Evolutionary conservation across 768 basidiomycete genomes (phyloP).

Genomic region (Candolleomyces eurysporus): DNA sequence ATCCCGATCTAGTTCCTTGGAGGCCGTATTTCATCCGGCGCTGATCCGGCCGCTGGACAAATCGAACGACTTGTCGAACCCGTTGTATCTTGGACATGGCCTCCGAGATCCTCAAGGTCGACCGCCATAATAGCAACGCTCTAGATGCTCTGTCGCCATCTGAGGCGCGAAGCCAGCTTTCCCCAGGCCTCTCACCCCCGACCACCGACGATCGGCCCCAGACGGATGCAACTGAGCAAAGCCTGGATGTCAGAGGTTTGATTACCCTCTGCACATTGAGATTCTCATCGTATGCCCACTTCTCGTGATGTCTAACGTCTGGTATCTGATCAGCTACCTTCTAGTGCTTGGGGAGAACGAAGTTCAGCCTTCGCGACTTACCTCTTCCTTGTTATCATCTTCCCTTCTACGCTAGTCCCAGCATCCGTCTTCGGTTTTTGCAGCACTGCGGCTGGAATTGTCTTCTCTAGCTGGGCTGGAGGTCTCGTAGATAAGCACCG

Average conservation of each 20-base stretch:
- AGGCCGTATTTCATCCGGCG: no score
- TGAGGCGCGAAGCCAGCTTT: neutral
- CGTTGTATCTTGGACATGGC: no score
- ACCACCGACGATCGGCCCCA: neutral
- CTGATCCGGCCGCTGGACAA: no score
- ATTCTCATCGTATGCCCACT: neutral
- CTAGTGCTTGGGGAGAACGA: conserved; percentile 28
- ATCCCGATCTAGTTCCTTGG: no score
- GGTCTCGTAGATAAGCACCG: conserved; percentile 37
- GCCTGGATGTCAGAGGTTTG: neutral
- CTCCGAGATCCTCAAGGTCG: no score
- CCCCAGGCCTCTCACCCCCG: neutral
- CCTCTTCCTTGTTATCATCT: conserved; percentile 40
- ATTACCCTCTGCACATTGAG: neutral
- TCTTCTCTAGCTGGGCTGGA: conserved; percentile 42
- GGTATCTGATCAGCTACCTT: neutral
- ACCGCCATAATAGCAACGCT: no score
- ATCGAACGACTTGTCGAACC: no score
- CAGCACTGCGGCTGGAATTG: conserved; percentile 29
- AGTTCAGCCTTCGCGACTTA: conserved; percentile 42
- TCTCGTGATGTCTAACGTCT: no score
- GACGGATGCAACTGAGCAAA: neutral
- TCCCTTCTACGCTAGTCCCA: conserved; percentile 43
- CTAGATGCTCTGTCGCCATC: no score
- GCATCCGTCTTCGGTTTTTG: conserved; percentile 48